phyloP scores from a whole-genome alignment of 78 protist genomes.

The Chrysochromulina tobinii region DNA sequence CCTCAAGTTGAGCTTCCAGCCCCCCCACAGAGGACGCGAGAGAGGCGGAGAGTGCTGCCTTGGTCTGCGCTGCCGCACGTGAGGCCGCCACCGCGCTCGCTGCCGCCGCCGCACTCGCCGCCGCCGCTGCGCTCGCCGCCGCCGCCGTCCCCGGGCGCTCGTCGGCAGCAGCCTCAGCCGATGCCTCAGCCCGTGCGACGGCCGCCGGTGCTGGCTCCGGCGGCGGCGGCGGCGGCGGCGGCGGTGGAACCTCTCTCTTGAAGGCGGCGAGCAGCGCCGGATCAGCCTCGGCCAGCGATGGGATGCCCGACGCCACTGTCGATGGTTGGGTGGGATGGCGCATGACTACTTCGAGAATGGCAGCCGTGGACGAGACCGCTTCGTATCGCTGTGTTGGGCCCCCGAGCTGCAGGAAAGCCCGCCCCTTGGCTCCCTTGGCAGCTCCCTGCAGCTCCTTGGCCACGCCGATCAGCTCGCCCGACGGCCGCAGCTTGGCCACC shows the following conservation, averaged over 20 bases:
- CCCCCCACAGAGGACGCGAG: slow-evolving; percentile 17
- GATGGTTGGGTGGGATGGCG: not conserved
- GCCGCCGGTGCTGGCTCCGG: not conserved
- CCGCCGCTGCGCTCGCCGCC: not conserved
- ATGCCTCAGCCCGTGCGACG: not conserved
- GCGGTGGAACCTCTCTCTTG: not conserved
- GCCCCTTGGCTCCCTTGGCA: not conserved
- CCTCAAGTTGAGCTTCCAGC: slow-evolving; percentile 26
- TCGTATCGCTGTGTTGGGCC: not conserved
- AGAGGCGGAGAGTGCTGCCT: not conserved
- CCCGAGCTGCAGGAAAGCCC: not conserved
- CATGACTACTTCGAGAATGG: not conserved
- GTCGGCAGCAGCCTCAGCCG: too few species aligned
- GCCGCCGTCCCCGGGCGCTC: too few species aligned
- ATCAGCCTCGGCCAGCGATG: not conserved
- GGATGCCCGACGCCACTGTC: not conserved
- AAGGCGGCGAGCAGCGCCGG: not conserved
- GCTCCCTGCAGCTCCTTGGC: not conserved
- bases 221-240: not conserved
- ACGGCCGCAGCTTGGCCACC: not conserved
- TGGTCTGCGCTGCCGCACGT: too few species aligned
- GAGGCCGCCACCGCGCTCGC: too few species aligned
- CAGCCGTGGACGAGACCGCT: not conserved
- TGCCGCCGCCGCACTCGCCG: not conserved
- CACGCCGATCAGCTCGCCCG: not conserved